Base-by-base conservation (phyloP, 306 rosid genomes). In the Betula pendula region DNA sequence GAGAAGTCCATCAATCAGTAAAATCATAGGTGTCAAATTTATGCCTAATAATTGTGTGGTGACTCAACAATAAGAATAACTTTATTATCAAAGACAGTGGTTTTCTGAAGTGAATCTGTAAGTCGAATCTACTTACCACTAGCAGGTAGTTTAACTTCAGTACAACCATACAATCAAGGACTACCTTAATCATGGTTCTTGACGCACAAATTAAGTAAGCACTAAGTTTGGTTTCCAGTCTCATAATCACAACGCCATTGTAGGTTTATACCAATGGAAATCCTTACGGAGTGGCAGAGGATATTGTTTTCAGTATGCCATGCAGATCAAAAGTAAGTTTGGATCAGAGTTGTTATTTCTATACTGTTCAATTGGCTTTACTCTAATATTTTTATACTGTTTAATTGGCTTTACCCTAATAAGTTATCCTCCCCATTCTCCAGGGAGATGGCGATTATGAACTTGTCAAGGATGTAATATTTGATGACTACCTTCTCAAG, bases 381-480 rank as follows among this genome's bases (percentile, higher is more conserved):
- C 49, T 15, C 49, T 11, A 45, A 45, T 45, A 45, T 45, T 8
- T 51, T 50, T 55, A 70, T 29, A 8, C 8, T 42, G 29, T 25
- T 53, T 55, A 27, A 58, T n/a, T 40, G 33, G 55, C 33, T 69
- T 72, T n/a, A 31, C 53, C 25, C 35, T 27, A 12, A 63, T 40
- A 77, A 63, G 14, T 51, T 48, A 16, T 38, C 16, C 31, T 40
- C 16, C 20, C 19, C 50, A 70, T 68, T 73, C 69, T 58, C 47
- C 81, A 92, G 99, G 99, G 99, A 68, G 95, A 95, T 38, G 99
- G 97, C 55, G 92, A 92, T 81, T 95, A 95, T 84, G 97, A 92
- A 84, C 88, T 95, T 65, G 97, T 91, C 56, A 87, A 90, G 68
- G 97, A 90, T 68, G 81, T 95, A 17, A 75, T 75, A 75, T 83